phyloP scores from a whole-genome alignment of 305 asterid species.

The Rubia peregrina region DNA sequence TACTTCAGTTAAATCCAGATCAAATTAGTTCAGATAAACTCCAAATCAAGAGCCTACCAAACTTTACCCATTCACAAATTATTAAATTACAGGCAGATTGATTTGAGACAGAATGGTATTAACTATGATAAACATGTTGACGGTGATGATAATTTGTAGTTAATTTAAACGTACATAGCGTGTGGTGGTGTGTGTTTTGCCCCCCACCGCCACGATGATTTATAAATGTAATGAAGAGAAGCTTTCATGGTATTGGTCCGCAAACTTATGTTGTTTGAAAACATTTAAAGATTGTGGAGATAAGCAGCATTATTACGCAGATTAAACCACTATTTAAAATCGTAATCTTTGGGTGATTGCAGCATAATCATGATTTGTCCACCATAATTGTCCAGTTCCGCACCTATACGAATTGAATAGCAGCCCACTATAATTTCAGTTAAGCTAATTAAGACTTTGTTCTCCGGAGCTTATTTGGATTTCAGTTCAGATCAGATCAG shows the following conservation, averaged over 20 bases:
- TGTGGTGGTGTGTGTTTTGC: neutral
- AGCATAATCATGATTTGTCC: slow-evolving; percentile 13
- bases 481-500: no score
- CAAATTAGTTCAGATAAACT: no score
- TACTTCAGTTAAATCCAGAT: no score
- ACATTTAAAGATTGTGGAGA: slow-evolving; percentile 7
- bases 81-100: no score
- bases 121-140: neutral
- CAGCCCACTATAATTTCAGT: no score
- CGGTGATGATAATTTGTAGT: neutral
- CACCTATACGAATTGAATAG: neutral
- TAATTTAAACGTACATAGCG: neutral
- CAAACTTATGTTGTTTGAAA: slow-evolving; percentile 9
- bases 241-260: slow-evolving; percentile 6
- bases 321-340: slow-evolving; percentile 11
- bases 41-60: no score
- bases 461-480: no score
- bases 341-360: slow-evolving; percentile 13
- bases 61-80: no score
- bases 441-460: no score
- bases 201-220: neutral
- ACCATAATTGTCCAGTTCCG: slow-evolving; percentile 17
- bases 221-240: slow-evolving; percentile 6
- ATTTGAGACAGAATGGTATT: neutral
- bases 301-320: slow-evolving; percentile 14